These are phyloP conservation scores for Hebeloma cylindrosporum DNA, from an alignment of 768 basidiomycete genomes.

Conservation along the genomic window DNA sequence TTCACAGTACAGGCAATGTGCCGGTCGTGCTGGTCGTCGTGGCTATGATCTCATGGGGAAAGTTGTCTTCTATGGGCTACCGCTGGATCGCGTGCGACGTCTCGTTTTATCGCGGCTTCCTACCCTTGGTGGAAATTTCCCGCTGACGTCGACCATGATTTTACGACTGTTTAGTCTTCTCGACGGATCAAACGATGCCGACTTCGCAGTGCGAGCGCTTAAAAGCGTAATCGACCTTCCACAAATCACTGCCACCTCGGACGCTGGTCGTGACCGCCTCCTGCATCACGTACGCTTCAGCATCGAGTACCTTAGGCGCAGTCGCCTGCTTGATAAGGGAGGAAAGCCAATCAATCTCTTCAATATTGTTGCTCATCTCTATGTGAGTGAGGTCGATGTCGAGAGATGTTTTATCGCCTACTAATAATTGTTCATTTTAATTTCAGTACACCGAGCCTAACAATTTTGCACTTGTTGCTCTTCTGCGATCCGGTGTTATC, in stretches of 20 bases:
- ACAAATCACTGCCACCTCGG: slow-evolving; percentile 56
- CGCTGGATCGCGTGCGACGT: slow-evolving; percentile 63
- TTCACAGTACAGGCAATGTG: slow-evolving; percentile 68
- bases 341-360: slow-evolving; percentile 62
- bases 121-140: slow-evolving; percentile 61
- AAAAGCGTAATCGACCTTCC: slow-evolving; percentile 55
- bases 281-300: slow-evolving; percentile 68
- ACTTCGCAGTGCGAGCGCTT: slow-evolving; percentile 48
- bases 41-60: slow-evolving; percentile 70
- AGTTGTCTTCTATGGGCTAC: slow-evolving; percentile 70
- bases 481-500: slow-evolving; percentile 57
- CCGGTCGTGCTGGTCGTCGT: slow-evolving; percentile 71
- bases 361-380: slow-evolving; percentile 52
- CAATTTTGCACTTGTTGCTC: slow-evolving; percentile 62
- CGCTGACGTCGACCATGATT: slow-evolving; percentile 60
- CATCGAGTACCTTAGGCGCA: slow-evolving; percentile 67
- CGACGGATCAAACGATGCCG: slow-evolving; percentile 55
- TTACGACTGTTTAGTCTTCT: slow-evolving; percentile 67
- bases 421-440: not conserved
- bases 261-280: slow-evolving; percentile 54
- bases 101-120: slow-evolving; percentile 64
- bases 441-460: slow-evolving; percentile 63
- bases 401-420: not conserved
- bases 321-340: slow-evolving; percentile 48
- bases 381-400: slow-evolving; percentile 40